A percentile compares a stretch with the other conserved stretches of the same genome.
These are phyloP conservation scores for Penicillium maclennaniae DNA, from an alignment of 495 filamentous ascomycete species.

Conservation along the genomic window DNA sequence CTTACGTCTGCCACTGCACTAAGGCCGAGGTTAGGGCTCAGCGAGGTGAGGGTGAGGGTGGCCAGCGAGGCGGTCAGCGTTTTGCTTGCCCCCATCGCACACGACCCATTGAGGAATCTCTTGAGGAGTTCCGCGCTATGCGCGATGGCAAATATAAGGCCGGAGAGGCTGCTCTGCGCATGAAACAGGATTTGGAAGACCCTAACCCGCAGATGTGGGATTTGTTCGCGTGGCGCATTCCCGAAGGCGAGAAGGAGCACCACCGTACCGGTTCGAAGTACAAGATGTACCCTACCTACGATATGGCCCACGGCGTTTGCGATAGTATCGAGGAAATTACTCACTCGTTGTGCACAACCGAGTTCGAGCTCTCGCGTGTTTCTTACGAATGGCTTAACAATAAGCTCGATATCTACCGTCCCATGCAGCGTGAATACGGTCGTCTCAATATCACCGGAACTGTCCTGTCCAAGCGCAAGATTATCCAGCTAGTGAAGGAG, in stretches of 20 bases:
- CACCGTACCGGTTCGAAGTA: constrained; percentile 68
- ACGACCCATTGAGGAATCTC: constrained; percentile 68
- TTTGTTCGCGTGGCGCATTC: constrained; percentile 77
- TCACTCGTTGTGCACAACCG: constrained; percentile 84
- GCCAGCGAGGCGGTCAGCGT: constrained; percentile 64
- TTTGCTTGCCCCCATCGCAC: constrained; percentile 77
- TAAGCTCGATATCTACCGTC: constrained; percentile 69
- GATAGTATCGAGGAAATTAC: constrained; percentile 87
- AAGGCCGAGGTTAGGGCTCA: constrained; percentile 77
- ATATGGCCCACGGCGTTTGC: constrained; percentile 86
- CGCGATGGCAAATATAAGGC: constrained; percentile 86
- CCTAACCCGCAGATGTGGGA: constrained; percentile 68
- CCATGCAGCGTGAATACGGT: constrained; percentile 80
- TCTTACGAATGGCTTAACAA: constrained; percentile 89
- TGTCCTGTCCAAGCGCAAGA: constrained; percentile 78
- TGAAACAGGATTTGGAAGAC: constrained; percentile 67
- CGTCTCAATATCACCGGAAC: constrained; percentile 78
- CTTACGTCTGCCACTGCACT: constrained; percentile 74
- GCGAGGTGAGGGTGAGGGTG: constrained; percentile 68
- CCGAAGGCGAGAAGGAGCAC: constrained; percentile 53
- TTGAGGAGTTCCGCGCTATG: constrained; percentile 85
- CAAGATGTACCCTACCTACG: constrained; percentile 88
- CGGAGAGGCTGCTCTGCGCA: constrained; percentile 80
- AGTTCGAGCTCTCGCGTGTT: constrained; percentile 70
- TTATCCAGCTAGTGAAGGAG: constrained; percentile 69